Conservation (phyloP, 805 yeast species). For the Yarrowia hollandica region DNA sequence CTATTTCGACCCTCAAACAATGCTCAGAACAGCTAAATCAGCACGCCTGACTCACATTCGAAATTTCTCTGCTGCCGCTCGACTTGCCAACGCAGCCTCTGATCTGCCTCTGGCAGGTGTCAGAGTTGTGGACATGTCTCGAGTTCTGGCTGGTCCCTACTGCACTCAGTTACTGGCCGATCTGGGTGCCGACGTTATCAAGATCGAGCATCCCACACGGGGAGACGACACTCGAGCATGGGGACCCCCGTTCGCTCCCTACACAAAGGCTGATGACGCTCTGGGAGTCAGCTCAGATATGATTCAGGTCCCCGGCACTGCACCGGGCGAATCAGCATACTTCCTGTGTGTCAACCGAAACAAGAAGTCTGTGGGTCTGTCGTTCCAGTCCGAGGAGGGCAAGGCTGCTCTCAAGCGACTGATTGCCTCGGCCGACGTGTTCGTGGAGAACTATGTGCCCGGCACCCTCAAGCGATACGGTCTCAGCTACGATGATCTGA, state of each 20-base stretch:
- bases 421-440: slow-evolving; percentile 41
- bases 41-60: background rate
- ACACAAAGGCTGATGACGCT: background rate
- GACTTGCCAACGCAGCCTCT: background rate
- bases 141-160: slow-evolving; percentile 49
- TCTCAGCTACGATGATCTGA: slow-evolving; percentile 40
- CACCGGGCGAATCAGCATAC: slow-evolving; percentile 45
- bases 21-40: no score
- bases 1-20: no score
- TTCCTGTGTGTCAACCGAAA: slow-evolving; percentile 44
- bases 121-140: slow-evolving; percentile 43
- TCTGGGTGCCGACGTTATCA: slow-evolving; percentile 47
- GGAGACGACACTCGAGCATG: slow-evolving; percentile 49
- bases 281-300: background rate
- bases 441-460: slow-evolving; percentile 46
- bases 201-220: slow-evolving; percentile 46
- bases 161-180: slow-evolving; percentile 46
- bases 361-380: slow-evolving; percentile 44
- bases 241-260: slow-evolving; percentile 48
- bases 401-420: slow-evolving; percentile 40
- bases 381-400: slow-evolving; percentile 42
- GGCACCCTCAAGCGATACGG: slow-evolving; percentile 44
- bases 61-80: background rate
- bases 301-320: slow-evolving; percentile 26
- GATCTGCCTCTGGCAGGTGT: slow-evolving; percentile 42